Base-by-base conservation (phyloP, 345 rosid genomes). In the Laguncularia racemosa region DNA sequence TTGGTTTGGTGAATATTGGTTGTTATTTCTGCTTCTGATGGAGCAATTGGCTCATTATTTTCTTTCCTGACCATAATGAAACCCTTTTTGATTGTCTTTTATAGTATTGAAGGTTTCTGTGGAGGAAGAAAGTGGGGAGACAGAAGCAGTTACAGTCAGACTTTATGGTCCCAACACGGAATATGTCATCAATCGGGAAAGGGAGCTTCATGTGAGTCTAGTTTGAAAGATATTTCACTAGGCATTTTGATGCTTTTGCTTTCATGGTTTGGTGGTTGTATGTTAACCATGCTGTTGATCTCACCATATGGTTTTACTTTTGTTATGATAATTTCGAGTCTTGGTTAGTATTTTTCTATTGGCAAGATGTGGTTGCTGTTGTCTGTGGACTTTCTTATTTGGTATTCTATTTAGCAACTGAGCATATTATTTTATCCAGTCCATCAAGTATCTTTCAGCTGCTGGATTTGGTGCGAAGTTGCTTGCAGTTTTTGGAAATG, bases 391-490 rank as follows among this genome's bases (percentile, higher is more conserved):
- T 19, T 19, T 53, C 33, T 13, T 15, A n/a, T 66, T 46, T 48
- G 8, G 53, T 67, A 13, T 44, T 46, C 54, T 58, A 46, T 64
- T 48, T 56, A 11, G 57, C 20, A 54, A 60, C 65, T 68, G 59
- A 63, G 69, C 43, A 12, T 23, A 46, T 48, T 55, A 12, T 62
- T 71, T 15, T 63, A 20, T 79, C 71, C 71, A 92, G 96, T 86
- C 95, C 49, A 89, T 93, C 88, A 86, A 89, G 65, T 80, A 86
- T 81, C 96, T 93, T 56, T 89, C 97, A 3, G 84, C 89, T 70
- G 97, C 97, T 13, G 97, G 99, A 66, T 89, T 93, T 75, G 97
- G 99, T 61, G 99, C 97, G 16, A 85, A 93, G 78, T 78, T 93
- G 77, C 90, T 93, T 20, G 96, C 84, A 19, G 80, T 86, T 56